phyloP scores from a whole-genome alignment of 192 early-diverging fungal genomes.

The Polychytrium aggregatum region DNA sequence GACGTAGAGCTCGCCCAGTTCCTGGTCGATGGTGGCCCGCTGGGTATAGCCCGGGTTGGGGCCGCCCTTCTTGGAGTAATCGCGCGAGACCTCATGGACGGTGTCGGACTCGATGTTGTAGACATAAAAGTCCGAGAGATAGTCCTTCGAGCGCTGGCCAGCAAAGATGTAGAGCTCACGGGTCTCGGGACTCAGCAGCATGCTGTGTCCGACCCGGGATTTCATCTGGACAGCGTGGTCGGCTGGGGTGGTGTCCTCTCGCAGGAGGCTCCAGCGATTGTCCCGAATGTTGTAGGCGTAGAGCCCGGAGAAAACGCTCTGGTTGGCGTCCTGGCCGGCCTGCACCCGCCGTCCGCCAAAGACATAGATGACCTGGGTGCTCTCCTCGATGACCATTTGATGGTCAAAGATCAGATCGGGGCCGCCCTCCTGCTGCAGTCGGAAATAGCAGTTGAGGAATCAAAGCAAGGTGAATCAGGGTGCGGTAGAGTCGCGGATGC shows the following conservation, averaged over 20 bases:
- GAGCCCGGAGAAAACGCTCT: constrained; percentile 74
- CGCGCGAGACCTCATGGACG: constrained; percentile 66
- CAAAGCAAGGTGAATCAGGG: not conserved
- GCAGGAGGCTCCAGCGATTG: constrained; percentile 64
- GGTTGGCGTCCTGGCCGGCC: constrained; percentile 39
- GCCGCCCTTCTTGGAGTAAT: constrained; percentile 61
- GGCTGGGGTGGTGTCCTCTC: constrained; percentile 45
- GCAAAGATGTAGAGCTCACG: constrained; percentile 81
- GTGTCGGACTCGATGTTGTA: constrained; percentile 73
- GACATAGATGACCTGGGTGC: constrained; percentile 61
- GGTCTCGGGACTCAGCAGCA: constrained; percentile 65
- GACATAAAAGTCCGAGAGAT: constrained; percentile 66
- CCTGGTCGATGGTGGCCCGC: constrained; percentile 66
- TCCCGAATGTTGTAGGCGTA: constrained; percentile 65
- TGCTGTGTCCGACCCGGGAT: constrained; percentile 80
- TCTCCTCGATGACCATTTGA: constrained; percentile 82
- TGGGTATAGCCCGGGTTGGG: constrained; percentile 77
- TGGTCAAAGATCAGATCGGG: constrained; percentile 86
- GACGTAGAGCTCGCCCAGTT: constrained; percentile 75
- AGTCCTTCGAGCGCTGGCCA: constrained; percentile 74
- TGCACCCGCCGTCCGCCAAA: constrained; percentile 76
- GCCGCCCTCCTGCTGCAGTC: constrained; percentile 56
- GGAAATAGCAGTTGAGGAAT: not conserved
- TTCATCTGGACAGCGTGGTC: constrained; percentile 52
- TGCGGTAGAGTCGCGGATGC: not conserved